Conservation (phyloP, 139 green algal species). For the Chlorella sp. region DNA sequence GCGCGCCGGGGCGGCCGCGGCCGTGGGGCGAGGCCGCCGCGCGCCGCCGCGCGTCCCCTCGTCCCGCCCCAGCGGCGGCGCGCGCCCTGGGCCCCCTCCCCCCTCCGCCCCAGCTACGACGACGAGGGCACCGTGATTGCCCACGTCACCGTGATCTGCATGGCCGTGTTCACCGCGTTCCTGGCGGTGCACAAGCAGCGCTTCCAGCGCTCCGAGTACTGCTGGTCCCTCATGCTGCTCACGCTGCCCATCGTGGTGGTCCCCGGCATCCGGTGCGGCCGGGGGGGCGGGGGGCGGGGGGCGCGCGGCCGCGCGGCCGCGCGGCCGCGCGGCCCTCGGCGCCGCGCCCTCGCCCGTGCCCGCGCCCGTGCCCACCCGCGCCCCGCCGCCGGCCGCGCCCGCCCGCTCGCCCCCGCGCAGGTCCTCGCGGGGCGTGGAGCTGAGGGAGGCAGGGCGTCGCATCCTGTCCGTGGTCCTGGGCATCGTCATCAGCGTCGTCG, state of each 20-base stretch:
- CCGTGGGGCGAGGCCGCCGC: background rate
- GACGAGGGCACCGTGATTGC: background rate
- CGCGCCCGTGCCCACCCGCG: too few relatives aligned
- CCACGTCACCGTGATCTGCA: background rate
- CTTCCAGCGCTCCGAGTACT: conserved; percentile 5
- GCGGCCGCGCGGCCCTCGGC: background rate
- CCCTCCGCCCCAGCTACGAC: too few relatives aligned
- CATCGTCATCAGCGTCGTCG: background rate
- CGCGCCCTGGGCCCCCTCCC: too few relatives aligned
- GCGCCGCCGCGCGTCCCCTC: background rate
- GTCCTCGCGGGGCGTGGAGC: background rate
- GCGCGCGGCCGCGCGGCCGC: too few relatives aligned
- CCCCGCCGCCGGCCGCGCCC: too few relatives aligned
- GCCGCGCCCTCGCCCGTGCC: too few relatives aligned
- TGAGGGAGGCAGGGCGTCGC: background rate
- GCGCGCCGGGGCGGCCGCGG: background rate
- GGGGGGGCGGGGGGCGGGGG: too few relatives aligned
- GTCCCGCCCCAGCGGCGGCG: too few relatives aligned
- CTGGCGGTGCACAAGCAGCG: conserved; percentile 25
- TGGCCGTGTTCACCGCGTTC: conserved; percentile 5
- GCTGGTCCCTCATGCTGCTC: conserved; percentile 8
- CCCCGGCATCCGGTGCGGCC: conserved; percentile 3
- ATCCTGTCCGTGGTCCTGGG: background rate
- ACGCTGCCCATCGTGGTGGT: conserved; percentile 24
- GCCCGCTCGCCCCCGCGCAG: too few relatives aligned